Evolutionary conservation across 257 asterid genomes (phyloP), one percentile per base, ranked within the genome.

Genomic region (Ocimum tenuiflorum): DNA sequence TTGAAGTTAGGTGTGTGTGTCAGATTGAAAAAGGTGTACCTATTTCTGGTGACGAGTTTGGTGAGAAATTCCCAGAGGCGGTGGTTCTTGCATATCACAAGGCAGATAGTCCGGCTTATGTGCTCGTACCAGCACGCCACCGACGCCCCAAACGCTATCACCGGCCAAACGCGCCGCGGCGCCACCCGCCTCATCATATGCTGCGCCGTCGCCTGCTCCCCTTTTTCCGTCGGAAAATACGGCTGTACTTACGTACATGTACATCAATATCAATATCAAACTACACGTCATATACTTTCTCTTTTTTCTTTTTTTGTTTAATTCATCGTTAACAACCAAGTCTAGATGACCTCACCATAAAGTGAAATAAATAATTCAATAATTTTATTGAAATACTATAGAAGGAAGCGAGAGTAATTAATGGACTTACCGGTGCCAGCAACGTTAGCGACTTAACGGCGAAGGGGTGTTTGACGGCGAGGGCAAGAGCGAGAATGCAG

Each of bases 91-190:
- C 95, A 86, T 36, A 94, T 84, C 20, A 94, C 78, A 22, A 94
- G 89, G 79, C 99, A 90, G 39, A 88, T 57, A 1, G 97, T 88
- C 52, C 99, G 79, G 79, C 95, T 82, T 2, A 94, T 56, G 63
- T 94, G 99, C 55, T 94, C 99, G 62, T 94, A 94, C 99, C 99
- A 90, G 55, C 96, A 90, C 9, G 95, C 97, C 3, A 94, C 5
- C 29, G 99, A 94, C 54, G 97, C 85, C 11, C 96, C 95, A 18
- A 94, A 86, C 0, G 85, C 91, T 0, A 88, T 86, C 6, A 61
- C 60, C 1, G 99, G 99, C 97, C 97, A 94, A 68, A 94, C 86
- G 8, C 94, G 88, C 80, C 97, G 79, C 13, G 97, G 99, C 4
- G 97, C 99, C 65, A 94, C 78, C 47, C 83, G 83, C 39, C 94